Base-by-base conservation (phyloP, 1,139 yeast species). In the Geotrichum siamense region DNA sequence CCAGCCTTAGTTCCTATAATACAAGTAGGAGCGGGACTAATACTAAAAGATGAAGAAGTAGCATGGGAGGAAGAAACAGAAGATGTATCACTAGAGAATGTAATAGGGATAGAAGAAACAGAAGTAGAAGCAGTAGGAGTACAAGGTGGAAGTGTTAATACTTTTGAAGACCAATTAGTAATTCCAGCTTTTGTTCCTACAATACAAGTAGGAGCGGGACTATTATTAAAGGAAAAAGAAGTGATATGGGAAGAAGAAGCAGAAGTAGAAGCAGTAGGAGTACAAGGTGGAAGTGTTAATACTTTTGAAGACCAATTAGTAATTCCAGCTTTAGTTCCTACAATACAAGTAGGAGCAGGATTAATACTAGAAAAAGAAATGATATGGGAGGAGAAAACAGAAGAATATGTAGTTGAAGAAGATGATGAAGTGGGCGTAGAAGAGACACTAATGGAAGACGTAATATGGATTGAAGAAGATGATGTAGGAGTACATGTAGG, bases 1-100 rank as follows among this genome's bases (percentile, higher is more conserved):
- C 34, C 43, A 23, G 55, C 31, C 6, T 33, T 13, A 25, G 32
- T 27, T 21, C 39, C 25, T 21, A 21, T 31, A 33, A 39, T 38
- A 13, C 15, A 17, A 25, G 19, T 20, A 4, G 43, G n/a, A 5
- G 42, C 22, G 27, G 27, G n/a, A n/a, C n/a, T n/a, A n/a, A n/a
- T n/a, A n/a, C n/a, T n/a, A n/a, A n/a, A n/a, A n/a, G n/a, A n/a
- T n/a, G n/a, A n/a, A n/a, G n/a, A n/a, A n/a, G n/a, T n/a, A n/a
- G n/a, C n/a, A n/a, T n/a, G n/a, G n/a, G n/a, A n/a, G n/a, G n/a
- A n/a, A n/a, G n/a, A n/a, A n/a, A n/a, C n/a, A n/a, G n/a, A n/a
- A n/a, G n/a, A n/a, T 36, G 21, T 3, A 39, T 37, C 33, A n/a
- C 28, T 30, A 9, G 48, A 12, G 17, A 23, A 41, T 40, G 29